A percentile compares a stretch with the other conserved stretches of the same genome.
phyloP scores from a whole-genome alignment of 257 asterid species.

The Petunia secreta region DNA sequence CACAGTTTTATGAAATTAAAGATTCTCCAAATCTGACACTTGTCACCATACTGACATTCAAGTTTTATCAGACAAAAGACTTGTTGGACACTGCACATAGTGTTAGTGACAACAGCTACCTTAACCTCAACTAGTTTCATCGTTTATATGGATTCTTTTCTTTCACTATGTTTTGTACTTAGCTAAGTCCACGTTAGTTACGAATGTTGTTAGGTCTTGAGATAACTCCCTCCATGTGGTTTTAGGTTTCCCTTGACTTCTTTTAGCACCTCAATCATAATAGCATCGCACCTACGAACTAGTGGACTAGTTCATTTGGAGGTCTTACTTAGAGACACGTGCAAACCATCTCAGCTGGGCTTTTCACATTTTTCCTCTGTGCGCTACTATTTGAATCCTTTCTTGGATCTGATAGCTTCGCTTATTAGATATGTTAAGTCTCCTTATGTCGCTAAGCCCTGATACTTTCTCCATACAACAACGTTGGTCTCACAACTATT shows the following conservation, averaged over 20 bases:
- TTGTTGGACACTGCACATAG: background rate
- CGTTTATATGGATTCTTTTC: constrained; percentile 4
- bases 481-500: constrained; percentile 2
- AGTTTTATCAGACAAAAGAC: background rate
- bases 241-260: constrained; percentile 10
- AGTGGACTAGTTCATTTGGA: constrained; percentile 1
- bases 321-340: background rate
- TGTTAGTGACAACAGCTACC: background rate
- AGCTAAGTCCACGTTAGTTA: background rate
- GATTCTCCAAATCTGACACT: constrained; percentile 1
- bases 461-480: background rate
- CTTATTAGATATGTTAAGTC: constrained; percentile 16
- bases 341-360: background rate
- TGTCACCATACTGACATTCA: constrained; percentile 6
- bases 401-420: background rate
- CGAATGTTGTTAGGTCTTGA: background rate
- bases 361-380: background rate
- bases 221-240: background rate
- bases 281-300: background rate
- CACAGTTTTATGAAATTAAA: background rate
- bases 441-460: background rate
- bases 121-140: background rate
- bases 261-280: background rate
- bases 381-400: background rate
- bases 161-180: background rate